phyloP scores from a whole-genome alignment of 163 green algal genomes.

The Scenedesmus sp. region DNA sequence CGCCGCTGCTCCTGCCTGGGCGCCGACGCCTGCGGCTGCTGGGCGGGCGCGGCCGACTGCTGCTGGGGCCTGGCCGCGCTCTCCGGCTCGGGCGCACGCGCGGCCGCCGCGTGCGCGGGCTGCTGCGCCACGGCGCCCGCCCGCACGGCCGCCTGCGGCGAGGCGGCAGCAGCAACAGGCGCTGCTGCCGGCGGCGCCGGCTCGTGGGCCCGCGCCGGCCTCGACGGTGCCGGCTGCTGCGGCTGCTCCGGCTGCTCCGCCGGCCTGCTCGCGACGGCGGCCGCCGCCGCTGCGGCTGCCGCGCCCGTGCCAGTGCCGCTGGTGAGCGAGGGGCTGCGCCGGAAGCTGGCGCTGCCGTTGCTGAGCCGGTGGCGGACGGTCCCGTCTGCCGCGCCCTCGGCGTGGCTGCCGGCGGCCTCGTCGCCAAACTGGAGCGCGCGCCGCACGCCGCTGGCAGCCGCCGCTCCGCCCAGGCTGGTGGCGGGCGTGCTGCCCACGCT shows the following conservation, averaged over 20 bases:
- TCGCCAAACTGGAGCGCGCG: not conserved
- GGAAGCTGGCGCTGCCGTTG: not conserved
- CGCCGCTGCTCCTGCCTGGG: not conserved
- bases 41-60: no score
- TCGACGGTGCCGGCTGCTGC: no score
- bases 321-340: not conserved
- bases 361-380: not conserved
- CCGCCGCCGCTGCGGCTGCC: no score
- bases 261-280: no score
- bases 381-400: no score
- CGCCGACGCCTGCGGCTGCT: slow-evolving; percentile 4
- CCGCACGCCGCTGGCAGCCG: not conserved
- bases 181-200: not conserved
- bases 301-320: not conserved
- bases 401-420: not conserved
- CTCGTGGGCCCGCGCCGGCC: no score
- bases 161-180: not conserved
- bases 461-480: no score
- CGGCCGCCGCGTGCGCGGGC: no score
- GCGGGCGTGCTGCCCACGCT: slow-evolving; percentile 36
- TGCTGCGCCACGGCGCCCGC: not conserved
- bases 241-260: no score
- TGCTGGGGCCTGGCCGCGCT: no score
- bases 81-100: no score
- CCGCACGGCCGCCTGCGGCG: not conserved